Evolutionary conservation across 176 grass and related monocot species (phyloP).

Genomic region (Musa schizocarpa): DNA sequence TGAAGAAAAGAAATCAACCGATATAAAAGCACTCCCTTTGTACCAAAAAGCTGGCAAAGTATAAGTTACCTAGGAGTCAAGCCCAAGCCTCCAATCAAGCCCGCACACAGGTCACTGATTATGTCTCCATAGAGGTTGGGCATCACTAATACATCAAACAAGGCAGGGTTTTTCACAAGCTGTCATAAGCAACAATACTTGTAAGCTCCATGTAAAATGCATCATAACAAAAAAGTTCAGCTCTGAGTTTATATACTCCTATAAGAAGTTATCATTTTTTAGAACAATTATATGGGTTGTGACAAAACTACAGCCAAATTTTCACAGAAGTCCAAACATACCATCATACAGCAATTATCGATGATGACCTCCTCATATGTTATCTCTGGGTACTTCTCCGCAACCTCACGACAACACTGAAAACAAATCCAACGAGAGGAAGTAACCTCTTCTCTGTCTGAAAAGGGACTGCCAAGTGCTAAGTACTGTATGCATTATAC

Average conservation of each 20-base stretch:
- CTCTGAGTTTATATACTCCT: background rate
- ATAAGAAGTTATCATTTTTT: background rate
- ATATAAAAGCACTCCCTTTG: background rate
- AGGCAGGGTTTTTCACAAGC: conserved; percentile 83
- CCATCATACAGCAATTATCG: conserved; percentile 97
- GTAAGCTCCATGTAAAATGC: too few species aligned
- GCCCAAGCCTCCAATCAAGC: conserved; percentile 84
- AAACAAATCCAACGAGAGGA: conserved; percentile 17
- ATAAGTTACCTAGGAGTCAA: conserved; percentile 75
- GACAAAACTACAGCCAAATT: background rate
- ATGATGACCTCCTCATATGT: conserved; percentile 93
- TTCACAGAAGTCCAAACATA: conserved; percentile 25
- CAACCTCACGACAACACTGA: conserved; percentile 96
- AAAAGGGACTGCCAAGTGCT: background rate
- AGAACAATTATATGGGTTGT: background rate
- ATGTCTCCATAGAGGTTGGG: conserved; percentile 98
- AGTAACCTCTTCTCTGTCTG: conserved; percentile 9
- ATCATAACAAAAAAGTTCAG: background rate
- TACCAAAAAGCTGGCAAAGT: conserved; percentile 9
- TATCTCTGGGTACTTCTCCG: conserved; percentile 92
- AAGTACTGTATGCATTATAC: conserved; percentile 14
- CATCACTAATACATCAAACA: conserved; percentile 97
- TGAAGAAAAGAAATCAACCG: conserved; percentile 21
- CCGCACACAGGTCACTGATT: conserved; percentile 96
- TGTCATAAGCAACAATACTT: conserved; percentile 22